Evolutionary conservation across 306 rosid genomes (phyloP).

Genomic region (Lagenaria siceraria): DNA sequence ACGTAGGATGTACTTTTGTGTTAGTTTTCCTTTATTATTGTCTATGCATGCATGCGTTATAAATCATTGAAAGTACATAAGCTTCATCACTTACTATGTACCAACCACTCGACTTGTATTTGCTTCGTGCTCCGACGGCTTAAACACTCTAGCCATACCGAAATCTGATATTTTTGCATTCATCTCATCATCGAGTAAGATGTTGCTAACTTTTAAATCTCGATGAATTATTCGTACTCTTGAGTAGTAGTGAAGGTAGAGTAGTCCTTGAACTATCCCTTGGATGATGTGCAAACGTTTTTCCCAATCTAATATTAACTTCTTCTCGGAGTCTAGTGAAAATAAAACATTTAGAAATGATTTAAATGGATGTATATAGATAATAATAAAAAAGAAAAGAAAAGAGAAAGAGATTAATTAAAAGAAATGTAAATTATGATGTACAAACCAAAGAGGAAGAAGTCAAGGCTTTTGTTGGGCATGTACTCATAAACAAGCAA

Average conservation of each 20-base stretch:
- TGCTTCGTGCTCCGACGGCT: slow-evolving; percentile 7
- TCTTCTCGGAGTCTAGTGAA: slow-evolving; percentile 9
- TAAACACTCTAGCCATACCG: slow-evolving; percentile 35
- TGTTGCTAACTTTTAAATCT: neutral
- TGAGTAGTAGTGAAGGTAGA: slow-evolving; percentile 29
- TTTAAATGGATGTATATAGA: neutral
- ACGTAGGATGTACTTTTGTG: too few species aligned
- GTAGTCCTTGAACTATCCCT: slow-evolving; percentile 20
- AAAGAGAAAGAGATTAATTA: too few species aligned
- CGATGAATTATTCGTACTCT: slow-evolving; percentile 14
- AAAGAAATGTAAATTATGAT: neutral
- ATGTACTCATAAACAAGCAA: slow-evolving; percentile 9
- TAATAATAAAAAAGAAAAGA: neutral
- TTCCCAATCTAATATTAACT: slow-evolving; percentile 15
- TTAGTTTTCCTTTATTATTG: too few species aligned
- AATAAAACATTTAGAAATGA: neutral
- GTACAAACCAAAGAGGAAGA: slow-evolving; percentile 20
- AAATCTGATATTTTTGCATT: slow-evolving; percentile 34
- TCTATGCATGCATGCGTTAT: too few species aligned
- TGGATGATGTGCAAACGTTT: slow-evolving; percentile 4
- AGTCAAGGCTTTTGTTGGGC: slow-evolving; percentile 10
- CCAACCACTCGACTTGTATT: slow-evolving; percentile 27
- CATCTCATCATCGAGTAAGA: slow-evolving; percentile 24
- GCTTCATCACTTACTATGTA: slow-evolving; percentile 17
- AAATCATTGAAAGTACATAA: too few species aligned